Conservation (phyloP, 768 basidiomycete species). For the Lentinula edodes region DNA sequence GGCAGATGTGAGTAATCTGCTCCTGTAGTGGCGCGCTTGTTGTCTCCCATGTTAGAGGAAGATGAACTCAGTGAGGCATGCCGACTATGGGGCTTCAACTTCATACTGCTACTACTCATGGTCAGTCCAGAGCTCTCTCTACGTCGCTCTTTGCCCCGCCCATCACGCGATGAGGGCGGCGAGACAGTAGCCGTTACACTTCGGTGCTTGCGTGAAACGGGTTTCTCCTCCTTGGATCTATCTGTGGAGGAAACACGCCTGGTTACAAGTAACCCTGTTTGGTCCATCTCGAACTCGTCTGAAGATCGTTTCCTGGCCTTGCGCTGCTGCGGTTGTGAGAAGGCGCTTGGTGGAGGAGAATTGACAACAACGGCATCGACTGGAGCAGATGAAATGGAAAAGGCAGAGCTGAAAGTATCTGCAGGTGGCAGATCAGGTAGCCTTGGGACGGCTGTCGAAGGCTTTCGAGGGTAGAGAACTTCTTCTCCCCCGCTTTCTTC, state of each 20-base stretch:
- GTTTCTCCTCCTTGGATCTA: slow-evolving; percentile 36
- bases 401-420: slow-evolving; percentile 7
- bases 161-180: slow-evolving; percentile 31
- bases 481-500: slow-evolving; percentile 90
- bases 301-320: slow-evolving; percentile 73
- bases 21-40: slow-evolving; percentile 41
- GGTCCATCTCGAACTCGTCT: slow-evolving; percentile 79
- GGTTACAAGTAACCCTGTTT: slow-evolving; percentile 53
- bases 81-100: slow-evolving; percentile 46
- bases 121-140: slow-evolving; percentile 47
- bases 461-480: slow-evolving; percentile 78
- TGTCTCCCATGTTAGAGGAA: slow-evolving; percentile 52
- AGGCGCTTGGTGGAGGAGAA: slow-evolving; percentile 64
- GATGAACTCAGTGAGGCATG: slow-evolving; percentile 68
- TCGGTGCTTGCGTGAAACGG: slow-evolving; percentile 58
- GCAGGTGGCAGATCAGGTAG: slow-evolving; percentile 12
- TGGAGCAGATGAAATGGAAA: slow-evolving; percentile 23
- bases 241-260: slow-evolving; percentile 32
- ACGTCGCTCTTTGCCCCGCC: slow-evolving; percentile 48
- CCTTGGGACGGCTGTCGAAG: slow-evolving; percentile 18
- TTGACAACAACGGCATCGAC: slow-evolving; percentile 14
- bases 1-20: slow-evolving; percentile 87
- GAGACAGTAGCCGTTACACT: slow-evolving; percentile 56
- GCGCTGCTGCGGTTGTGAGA: slow-evolving; percentile 40
- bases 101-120: slow-evolving; percentile 29